Percentiles rank a stretch among this genome's conserved stretches.
Conservation (phyloP, 2,329 filamentous ascomycete species). For the Curvularia hawaiiensis region DNA sequence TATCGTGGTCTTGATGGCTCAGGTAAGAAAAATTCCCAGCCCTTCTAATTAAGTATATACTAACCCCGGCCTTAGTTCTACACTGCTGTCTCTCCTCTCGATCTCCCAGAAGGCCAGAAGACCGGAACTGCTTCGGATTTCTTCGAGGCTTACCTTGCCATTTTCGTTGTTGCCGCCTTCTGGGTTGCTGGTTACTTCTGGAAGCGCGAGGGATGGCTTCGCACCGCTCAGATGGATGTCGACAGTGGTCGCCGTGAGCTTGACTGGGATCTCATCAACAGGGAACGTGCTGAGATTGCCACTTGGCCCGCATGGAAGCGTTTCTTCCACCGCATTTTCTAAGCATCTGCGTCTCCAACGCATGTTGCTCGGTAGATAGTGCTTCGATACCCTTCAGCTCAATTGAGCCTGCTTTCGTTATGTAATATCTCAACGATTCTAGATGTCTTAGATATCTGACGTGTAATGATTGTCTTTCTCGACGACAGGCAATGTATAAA, state of each 20-base stretch:
- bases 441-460: not conserved
- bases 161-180: constrained; percentile 51
- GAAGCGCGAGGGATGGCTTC: constrained; percentile 68
- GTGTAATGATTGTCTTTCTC: constrained; percentile 3
- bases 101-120: constrained; percentile 12
- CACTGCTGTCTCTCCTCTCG: constrained; percentile 42
- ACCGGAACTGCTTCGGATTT: constrained; percentile 49
- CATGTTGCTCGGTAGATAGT: not conserved
- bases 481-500: constrained; percentile 1
- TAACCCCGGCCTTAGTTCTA: constrained; percentile 46
- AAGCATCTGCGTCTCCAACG: constrained; percentile 10
- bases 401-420: not conserved
- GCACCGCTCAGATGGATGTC: constrained; percentile 66
- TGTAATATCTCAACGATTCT: constrained; percentile 1
- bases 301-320: constrained; percentile 59
- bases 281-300: constrained; percentile 57
- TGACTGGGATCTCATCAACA: constrained; percentile 68
- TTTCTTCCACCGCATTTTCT: constrained; percentile 33
- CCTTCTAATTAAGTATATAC: not conserved
- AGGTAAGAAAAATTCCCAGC: constrained; percentile 32
- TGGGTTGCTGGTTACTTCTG: constrained; percentile 62
- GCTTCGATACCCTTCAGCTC: constrained; percentile 1
- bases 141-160: constrained; percentile 55
- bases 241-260: constrained; percentile 68
- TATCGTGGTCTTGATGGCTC: constrained; percentile 46